Evolutionary conservation across 78 protist genomes (phyloP), one percentile per base, ranked within the genome.

Genomic region (Emiliania huxleyi): DNA sequence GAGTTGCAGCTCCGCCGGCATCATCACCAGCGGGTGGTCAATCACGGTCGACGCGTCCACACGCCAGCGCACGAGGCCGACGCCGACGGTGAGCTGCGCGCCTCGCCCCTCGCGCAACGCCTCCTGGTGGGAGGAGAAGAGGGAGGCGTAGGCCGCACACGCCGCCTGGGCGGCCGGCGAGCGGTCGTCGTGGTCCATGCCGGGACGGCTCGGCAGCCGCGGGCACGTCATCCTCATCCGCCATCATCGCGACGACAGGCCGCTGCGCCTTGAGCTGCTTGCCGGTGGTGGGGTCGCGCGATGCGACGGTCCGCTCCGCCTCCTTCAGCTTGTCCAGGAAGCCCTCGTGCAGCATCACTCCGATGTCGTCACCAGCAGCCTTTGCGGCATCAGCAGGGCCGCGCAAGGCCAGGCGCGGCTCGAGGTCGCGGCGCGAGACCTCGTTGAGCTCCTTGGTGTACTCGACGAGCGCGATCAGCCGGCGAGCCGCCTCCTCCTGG

Each of bases 81-180:
- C 87, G 87, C 87, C 87, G 40, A 40, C 87, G 12, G 87, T 79
- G 33, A 79, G 48, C 87, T 79, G 87, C n/a, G 87, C 87, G 37
- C 87, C 87, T 3, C 87, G 46, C 35, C 87, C 87, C 48, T 79
- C 87, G 46, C 87, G 46, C 52, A 79, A 37, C 87, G 87, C 87
- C 87, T 79, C 87, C 87, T 79, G 87, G 87, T 79, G 87, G 33
- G 87, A 26, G 38, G 49, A 1, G 46, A 79, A 79, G n/a, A 79
- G 87, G 49, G 48, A 1, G 33, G 87, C 87, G 87, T 79, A 79
- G 49, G 33, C 87, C 25, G 46, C 87, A 37, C 87, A 79, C 49
- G 46, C 87, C 49, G 11, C 35, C 44, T 4, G 21, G 46, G 35
- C 84, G 46, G 25, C 35, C 84, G 45, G 33, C 46, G 5, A 37